A percentile compares a stretch with the other conserved stretches of the same genome.
phyloP scores from a whole-genome alignment of 345 rosid genomes.

The Arabidopsis arenosa region DNA sequence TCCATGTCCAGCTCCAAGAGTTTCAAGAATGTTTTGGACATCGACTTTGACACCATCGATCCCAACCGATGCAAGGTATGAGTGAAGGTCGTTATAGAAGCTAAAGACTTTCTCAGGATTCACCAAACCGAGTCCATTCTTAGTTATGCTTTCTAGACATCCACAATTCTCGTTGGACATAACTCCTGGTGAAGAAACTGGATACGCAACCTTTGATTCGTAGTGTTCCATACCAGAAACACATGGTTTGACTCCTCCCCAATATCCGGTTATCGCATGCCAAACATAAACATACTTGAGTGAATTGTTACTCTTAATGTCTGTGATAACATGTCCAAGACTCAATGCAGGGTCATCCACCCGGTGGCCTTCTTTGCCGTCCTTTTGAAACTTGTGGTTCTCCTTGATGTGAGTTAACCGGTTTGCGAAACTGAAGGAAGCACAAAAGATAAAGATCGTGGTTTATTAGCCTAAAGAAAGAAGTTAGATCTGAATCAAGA shows the following conservation, averaged over 20 bases:
- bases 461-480: conserved; percentile 6
- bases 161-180: conserved; percentile 60
- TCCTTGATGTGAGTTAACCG: conserved; percentile 60
- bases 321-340: conserved; percentile 58
- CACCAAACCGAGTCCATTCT: conserved; percentile 74
- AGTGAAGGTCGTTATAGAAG: conserved; percentile 77
- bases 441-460: neutral
- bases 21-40: conserved; percentile 82
- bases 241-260: conserved; percentile 67
- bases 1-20: conserved; percentile 58
- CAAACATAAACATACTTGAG: conserved; percentile 66
- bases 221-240: conserved; percentile 60
- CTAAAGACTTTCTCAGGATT: conserved; percentile 69
- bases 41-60: conserved; percentile 84
- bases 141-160: conserved; percentile 46
- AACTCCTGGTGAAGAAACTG: conserved; percentile 65
- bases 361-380: conserved; percentile 42
- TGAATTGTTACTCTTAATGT: conserved; percentile 60
- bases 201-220: conserved; percentile 54
- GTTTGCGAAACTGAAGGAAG: conserved; percentile 55
- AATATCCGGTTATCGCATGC: conserved; percentile 67
- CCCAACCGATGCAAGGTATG: conserved; percentile 73
- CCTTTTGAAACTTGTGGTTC: conserved; percentile 55
- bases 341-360: conserved; percentile 56
- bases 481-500: neutral